Base-by-base conservation (phyloP, 2,329 filamentous ascomycete species). In the Ophiocordyceps unilateralis region DNA sequence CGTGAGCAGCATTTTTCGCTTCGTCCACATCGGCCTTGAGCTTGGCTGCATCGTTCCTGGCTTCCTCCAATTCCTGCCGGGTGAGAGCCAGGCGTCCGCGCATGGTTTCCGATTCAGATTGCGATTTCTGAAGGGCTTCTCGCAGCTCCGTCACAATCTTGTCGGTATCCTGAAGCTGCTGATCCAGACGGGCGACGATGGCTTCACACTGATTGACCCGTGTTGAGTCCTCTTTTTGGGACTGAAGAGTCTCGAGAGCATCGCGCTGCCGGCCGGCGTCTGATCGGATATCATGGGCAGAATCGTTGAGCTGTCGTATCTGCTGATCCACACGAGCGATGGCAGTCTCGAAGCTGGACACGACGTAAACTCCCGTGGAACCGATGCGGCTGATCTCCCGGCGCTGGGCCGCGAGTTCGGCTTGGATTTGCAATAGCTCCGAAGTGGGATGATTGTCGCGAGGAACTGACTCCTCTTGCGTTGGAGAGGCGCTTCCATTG, bases 311-410 rank as follows among this genome's bases (percentile, higher is more conserved):
- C 22, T 53, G 56, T 30, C 53, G 48, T 43, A 62, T 50, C 30
- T 63, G 57, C 19, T 50, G 44, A 30, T 64, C 55, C 17, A 66
- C 55, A 20, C 56, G 57, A 17, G 49, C 44, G 10, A 65, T 51
- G 21, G 55, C 52, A 12, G 53, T 53, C 19, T 64, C 58, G 40
- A 65, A 58, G 2, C 56, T 54, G 8, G 61, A 56, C 12, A 62
- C 54, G 37, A 63, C 53, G 36, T 61, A 59, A 45, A 54, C 55
- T 1, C 61, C 62, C 7, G 59, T 55, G 21, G 48, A 56, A 43
- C 62, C 59, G 38, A 66, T 58, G 26, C 55, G 56, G 8, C 58
- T 52, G 44, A 65, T 60, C 17, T 61, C 53, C 34, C 56, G 54
- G 32, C 53, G 49, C 40, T 65, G 61, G 3, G 47, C 45, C 30